Evolutionary conservation across 495 filamentous ascomycete species (phyloP), one percentile per base, ranked within the genome.

Genomic region (Podospora sp.): DNA sequence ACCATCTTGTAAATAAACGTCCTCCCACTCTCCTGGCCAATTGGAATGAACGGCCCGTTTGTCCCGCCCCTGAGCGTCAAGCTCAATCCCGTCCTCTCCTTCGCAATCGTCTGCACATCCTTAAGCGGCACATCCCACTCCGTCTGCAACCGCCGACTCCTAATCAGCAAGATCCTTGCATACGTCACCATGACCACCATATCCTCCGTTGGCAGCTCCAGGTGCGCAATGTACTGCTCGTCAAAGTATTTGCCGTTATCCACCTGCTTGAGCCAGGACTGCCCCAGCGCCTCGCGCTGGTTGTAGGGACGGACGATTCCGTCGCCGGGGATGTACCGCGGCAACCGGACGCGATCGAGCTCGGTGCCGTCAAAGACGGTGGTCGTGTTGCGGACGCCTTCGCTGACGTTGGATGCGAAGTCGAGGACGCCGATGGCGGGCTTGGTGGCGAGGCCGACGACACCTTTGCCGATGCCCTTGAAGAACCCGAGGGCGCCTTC

Each of bases 191-290:
- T 92, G 65, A 97, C 91, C 60, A 98, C 86, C 86, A 96, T 91
- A 72, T 97, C 95, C 73, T 94, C 89, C 9, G 90, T 87, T 6
- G 90, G 91, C 29, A 99, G 88, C 74, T 98, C 95, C 22, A 99
- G 84, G 69, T 99, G 95, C 14, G 93, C 95, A 73, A 99, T 95
- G 79, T 99, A 99, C 73, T 93, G 87, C 77, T 98, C 96, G 79
- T 94, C 88, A 86, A 99, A 99, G 82, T 92, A 97, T 80, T 94
- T 96, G 57, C 95, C 95, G 66, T 96, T 94, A 73, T 98, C 96
- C 1, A 95, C 85, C 22, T 96, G 96, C 82, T 99, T 99, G 70
- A 99, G 88, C 95, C 95, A 99, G 82, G 94, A 96, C 77, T 99
- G 95, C 9, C 95, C 95, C 16, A 99, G 88, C 0, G 95, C 93